Base-by-base conservation (phyloP, 176 grass and related monocot species). In the Ampelocalamus luodianensis region DNA sequence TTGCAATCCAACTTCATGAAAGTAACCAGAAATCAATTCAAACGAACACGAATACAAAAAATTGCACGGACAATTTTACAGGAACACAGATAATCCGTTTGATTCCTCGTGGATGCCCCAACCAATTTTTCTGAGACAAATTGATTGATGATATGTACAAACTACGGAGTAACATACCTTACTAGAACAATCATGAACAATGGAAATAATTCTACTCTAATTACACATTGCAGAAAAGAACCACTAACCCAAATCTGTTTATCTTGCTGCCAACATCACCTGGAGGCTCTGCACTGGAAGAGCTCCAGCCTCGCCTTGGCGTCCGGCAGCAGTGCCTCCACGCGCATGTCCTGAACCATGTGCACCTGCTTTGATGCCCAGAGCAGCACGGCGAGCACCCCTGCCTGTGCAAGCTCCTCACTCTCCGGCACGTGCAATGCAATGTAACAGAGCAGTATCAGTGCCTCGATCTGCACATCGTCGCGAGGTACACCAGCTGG, bases 321-420 rank as follows among this genome's bases (percentile, higher is more conserved):
- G 7, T 86, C 88, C 15, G 94, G 83, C 42, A 97, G 79, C 72
- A 94, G 73, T 11, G 53, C 71, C 22, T 92, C 94, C 15, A 94
- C 90, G 2, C 90, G 79, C 16, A 13, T 3, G 74, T 97, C 94
- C 79, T 97, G 94, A 7, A 90, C 85, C 88, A 97, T 90, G 27
- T 97, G 79, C 2, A 55, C 83, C 50, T 97, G 94, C 69, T 97
- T 97, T 40, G 94, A 97, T 46, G 94, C 94, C 94, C 94, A 97
- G 18, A 92, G 86, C 37, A 97, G 86, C 46, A 92, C 88, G 10
- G 83, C 73, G 14, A 94, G 88, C 18, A 94, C 94, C 20, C 90
- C 94, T 0, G 94, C 94, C 58, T 92, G 86, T 6, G 88, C 92
- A 9, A 97, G 86, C 77, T 97, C 94, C 86, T 94, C 90, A 18